These are phyloP conservation scores for Crassisporium funariophilum DNA, from an alignment of 768 basidiomycete species.

Conservation along the genomic window DNA sequence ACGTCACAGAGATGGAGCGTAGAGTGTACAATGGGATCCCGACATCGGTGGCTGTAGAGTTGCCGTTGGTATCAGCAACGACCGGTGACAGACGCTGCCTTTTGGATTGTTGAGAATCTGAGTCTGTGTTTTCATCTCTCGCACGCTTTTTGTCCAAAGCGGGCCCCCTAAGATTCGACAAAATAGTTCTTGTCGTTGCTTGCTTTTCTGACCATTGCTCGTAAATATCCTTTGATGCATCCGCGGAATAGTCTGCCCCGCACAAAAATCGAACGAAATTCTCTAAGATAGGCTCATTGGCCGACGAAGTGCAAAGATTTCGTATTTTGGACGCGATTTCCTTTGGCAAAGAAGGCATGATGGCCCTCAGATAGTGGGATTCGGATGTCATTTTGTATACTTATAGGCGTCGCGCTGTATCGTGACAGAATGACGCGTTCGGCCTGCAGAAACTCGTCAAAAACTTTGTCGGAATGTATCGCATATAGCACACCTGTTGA, in stretches of 20 bases:
- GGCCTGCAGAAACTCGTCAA: too few species aligned
- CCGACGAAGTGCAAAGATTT: conserved; percentile 31
- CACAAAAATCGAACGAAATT: conserved; percentile 44
- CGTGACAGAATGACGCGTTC: too few species aligned
- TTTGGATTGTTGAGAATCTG: conserved; percentile 30
- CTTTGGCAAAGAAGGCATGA: conserved; percentile 34
- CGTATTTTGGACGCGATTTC: conserved; percentile 37
- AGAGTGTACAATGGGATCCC: conserved; percentile 58
- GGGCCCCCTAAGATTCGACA: conserved; percentile 30
- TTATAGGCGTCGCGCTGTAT: too few species aligned
- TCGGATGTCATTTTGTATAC: conserved; percentile 27
- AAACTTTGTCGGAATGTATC: too few species aligned
- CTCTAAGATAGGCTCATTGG: conserved; percentile 40
- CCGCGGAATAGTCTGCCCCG: conserved; percentile 40
- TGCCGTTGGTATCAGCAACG: conserved; percentile 9
- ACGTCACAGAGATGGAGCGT: conserved; percentile 66
- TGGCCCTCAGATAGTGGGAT: conserved; percentile 32
- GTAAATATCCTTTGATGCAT: conserved; percentile 28
- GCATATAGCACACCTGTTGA: too few species aligned
- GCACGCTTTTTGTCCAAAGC: conserved; percentile 29
- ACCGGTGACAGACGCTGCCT: conserved; percentile 32
- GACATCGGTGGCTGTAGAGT: conserved; percentile 21
- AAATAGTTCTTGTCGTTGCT: conserved; percentile 24
- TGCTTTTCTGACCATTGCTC: conserved; percentile 44
- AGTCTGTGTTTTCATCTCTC: conserved; percentile 34